Evolutionary conservation across 257 asterid genomes (phyloP).

Genomic region (Nicotiana sylvestris): DNA sequence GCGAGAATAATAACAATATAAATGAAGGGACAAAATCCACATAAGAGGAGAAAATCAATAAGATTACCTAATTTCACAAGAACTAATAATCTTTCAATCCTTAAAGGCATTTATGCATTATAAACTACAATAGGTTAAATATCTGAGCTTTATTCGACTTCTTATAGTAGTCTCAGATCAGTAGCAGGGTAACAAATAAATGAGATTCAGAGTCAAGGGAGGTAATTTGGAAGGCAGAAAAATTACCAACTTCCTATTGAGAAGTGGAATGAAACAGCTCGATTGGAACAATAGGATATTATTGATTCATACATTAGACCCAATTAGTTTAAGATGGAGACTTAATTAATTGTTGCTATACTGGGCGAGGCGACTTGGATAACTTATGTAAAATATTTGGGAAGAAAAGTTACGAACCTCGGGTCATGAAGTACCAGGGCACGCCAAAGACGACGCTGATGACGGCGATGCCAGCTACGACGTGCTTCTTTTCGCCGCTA

Average conservation of each 20-base stretch:
- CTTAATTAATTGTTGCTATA: neutral
- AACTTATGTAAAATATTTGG: neutral
- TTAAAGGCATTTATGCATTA: neutral
- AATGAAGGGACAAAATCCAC: neutral
- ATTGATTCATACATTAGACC: neutral
- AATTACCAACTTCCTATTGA: neutral
- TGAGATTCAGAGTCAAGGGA: neutral
- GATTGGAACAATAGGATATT: neutral
- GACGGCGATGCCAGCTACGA: conserved; percentile 70
- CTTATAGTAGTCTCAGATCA: neutral
- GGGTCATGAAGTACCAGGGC: conserved; percentile 87
- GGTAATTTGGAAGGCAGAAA: neutral
- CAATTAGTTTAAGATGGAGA: neutral
- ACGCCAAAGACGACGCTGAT: conserved; percentile 59
- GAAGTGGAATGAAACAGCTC: neutral
- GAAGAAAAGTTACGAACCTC: conserved; percentile 35
- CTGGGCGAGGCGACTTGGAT: neutral
- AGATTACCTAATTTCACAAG: neutral
- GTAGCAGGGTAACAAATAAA: neutral
- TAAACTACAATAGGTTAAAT: neutral
- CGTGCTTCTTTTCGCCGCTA: conserved; percentile 94
- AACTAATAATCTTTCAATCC: neutral
- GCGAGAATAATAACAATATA: neutral
- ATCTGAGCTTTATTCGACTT: neutral
- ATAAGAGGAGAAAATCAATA: neutral